phyloP scores from a whole-genome alignment of 2,329 filamentous ascomycete genomes.

The Cladosporium velox region DNA sequence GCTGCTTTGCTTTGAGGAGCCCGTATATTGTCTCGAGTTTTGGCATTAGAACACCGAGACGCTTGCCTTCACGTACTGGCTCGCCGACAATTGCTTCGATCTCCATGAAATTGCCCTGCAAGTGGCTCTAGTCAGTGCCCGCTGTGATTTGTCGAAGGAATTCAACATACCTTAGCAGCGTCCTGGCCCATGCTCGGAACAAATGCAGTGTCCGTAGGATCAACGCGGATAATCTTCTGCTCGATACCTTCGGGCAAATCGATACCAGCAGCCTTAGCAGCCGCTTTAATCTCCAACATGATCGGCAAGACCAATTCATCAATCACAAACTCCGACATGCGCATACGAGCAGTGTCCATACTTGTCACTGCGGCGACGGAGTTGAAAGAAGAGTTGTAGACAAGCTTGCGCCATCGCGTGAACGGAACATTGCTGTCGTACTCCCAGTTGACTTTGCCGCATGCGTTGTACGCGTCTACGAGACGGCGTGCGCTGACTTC shows the following conservation, averaged over 20 bases:
- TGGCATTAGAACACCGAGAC: too few relatives aligned
- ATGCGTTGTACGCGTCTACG: slow-evolving; percentile 50
- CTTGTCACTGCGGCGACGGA: slow-evolving; percentile 54
- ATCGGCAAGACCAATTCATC: slow-evolving; percentile 54
- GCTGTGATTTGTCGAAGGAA: too few relatives aligned
- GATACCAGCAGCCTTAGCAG: slow-evolving; percentile 48
- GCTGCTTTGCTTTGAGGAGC: too few relatives aligned
- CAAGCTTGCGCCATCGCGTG: slow-evolving; percentile 54
- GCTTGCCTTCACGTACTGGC: too few relatives aligned
- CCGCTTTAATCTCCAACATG: slow-evolving; percentile 56
- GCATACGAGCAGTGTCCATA: slow-evolving; percentile 55
- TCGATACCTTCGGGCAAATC: slow-evolving; percentile 48
- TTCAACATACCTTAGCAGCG: slow-evolving; percentile 51
- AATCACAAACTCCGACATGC: slow-evolving; percentile 46
- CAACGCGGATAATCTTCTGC: slow-evolving; percentile 49
- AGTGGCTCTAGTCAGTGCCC: too few relatives aligned
- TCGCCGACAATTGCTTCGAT: slow-evolving; percentile 60
- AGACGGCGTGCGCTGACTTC: slow-evolving; percentile 43
- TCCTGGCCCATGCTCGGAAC: slow-evolving; percentile 60
- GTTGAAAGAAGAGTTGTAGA: slow-evolving; percentile 56
- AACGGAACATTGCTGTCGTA: slow-evolving; percentile 48
- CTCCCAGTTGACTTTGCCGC: slow-evolving; percentile 47
- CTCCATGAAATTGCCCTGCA: slow-evolving; percentile 57
- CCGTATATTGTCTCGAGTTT: too few relatives aligned
- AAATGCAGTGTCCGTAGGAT: slow-evolving; percentile 48